Evolutionary conservation across 2,329 filamentous ascomycete genomes (phyloP).

Genomic region (Boeremia lycopersici): DNA sequence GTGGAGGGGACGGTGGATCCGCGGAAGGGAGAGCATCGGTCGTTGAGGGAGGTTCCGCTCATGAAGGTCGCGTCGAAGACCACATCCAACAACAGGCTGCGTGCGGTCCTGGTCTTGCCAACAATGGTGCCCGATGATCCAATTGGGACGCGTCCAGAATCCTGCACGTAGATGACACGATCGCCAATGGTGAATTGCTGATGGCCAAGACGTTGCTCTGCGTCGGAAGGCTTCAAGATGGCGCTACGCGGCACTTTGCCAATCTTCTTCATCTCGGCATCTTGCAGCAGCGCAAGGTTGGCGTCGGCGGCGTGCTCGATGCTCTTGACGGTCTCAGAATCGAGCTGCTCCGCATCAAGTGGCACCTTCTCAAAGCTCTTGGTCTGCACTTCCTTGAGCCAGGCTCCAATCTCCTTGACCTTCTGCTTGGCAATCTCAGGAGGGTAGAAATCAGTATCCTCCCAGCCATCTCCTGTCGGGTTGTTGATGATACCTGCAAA

Average conservation of each 20-base stretch:
- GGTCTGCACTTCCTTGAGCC: conserved; percentile 89
- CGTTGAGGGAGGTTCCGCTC: conserved; percentile 91
- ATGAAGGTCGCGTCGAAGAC: conserved; percentile 96
- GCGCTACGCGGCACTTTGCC: conserved; percentile 84
- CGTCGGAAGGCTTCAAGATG: conserved; percentile 89
- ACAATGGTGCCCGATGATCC: conserved; percentile 92
- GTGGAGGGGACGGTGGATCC: conserved; percentile 88
- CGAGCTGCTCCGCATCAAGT: conserved; percentile 92
- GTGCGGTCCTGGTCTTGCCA: conserved; percentile 86
- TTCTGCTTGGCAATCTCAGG: conserved; percentile 73
- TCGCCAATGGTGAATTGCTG: conserved; percentile 87
- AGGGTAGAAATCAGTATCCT: conserved; percentile 85
- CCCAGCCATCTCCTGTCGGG: conserved; percentile 81
- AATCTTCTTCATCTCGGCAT: conserved; percentile 68
- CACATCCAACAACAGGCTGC: conserved; percentile 82
- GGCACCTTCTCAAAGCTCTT: conserved; percentile 96
- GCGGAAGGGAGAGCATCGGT: conserved; percentile 89
- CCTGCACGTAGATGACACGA: conserved; percentile 88
- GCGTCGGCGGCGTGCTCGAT: conserved; percentile 78
- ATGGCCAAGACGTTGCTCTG: conserved; percentile 87
- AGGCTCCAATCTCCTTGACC: conserved; percentile 91
- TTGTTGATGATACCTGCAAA: conserved; percentile 87
- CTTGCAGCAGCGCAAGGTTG: conserved; percentile 39
- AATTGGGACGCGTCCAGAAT: conserved; percentile 93
- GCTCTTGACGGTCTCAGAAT: conserved; percentile 82